Conservation (phyloP, 2,329 filamentous ascomycete species). For the Capronia americana region DNA sequence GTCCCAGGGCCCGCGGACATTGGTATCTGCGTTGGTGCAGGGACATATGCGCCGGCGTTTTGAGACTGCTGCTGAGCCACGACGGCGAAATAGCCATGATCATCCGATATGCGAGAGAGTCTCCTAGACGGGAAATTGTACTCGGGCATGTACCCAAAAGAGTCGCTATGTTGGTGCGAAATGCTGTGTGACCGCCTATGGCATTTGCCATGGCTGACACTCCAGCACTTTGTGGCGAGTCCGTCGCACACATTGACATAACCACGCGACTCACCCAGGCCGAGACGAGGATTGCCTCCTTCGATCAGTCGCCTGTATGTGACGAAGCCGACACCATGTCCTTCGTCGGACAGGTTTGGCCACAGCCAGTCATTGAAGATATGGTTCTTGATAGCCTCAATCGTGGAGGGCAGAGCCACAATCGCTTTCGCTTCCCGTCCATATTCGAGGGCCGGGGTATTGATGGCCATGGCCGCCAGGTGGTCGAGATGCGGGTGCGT, state of each 20-base stretch:
- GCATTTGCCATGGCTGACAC: slow-evolving; percentile 88
- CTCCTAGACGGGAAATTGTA: slow-evolving; percentile 52
- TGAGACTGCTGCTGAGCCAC: slow-evolving; percentile 37
- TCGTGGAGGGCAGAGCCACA: slow-evolving; percentile 85
- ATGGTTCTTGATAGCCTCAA: slow-evolving; percentile 87
- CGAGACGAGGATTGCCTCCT: slow-evolving; percentile 83
- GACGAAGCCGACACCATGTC: slow-evolving; percentile 88
- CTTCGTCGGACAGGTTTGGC: slow-evolving; percentile 96
- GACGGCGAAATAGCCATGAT: slow-evolving; percentile 38
- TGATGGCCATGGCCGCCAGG: slow-evolving; percentile 87
- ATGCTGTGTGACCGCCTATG: slow-evolving; percentile 68
- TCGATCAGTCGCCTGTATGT: slow-evolving; percentile 89
- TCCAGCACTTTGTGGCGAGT: slow-evolving; percentile 84
- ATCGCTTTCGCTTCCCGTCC: slow-evolving; percentile 80
- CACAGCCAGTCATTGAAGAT: slow-evolving; percentile 98
- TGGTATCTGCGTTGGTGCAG: slow-evolving; percentile 14
- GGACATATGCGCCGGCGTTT: slow-evolving; percentile 21
- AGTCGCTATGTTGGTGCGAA: slow-evolving; percentile 66
- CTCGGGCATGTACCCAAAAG: slow-evolving; percentile 54
- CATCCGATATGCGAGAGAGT: slow-evolving; percentile 39
- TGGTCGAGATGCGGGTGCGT: slow-evolving; percentile 98
- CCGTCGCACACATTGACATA: slow-evolving; percentile 90
- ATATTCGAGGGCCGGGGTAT: slow-evolving; percentile 84
- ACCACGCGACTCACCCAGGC: slow-evolving; percentile 77
- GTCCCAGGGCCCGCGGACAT: slow-evolving; percentile 32